These are phyloP conservation scores for Tympanopsis confertula DNA, from an alignment of 2,329 filamentous ascomycete genomes.

Conservation along the genomic window DNA sequence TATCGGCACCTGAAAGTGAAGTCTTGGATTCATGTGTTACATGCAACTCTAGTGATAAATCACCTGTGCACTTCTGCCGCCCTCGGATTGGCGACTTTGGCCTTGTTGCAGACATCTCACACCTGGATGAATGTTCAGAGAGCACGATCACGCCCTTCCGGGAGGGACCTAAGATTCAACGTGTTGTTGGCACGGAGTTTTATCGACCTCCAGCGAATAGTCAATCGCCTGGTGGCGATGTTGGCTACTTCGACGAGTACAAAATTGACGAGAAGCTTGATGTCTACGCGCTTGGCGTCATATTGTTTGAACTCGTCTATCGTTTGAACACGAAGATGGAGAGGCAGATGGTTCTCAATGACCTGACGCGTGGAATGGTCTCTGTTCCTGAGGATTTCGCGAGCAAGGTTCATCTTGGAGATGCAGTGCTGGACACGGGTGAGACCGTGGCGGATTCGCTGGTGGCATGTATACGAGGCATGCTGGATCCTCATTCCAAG, in stretches of 20 bases:
- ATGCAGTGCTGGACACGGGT: slow-evolving; percentile 10
- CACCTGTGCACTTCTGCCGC: slow-evolving; percentile 28
- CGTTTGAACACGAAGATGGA: slow-evolving; percentile 39
- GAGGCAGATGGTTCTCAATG: slow-evolving; percentile 10
- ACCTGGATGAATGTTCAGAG: slow-evolving; percentile 15
- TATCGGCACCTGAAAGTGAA: slow-evolving; percentile 34
- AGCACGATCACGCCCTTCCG: slow-evolving; percentile 6
- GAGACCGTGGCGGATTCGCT: slow-evolving; percentile 17
- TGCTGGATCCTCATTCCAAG: slow-evolving; percentile 22
- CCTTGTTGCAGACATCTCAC: slow-evolving; percentile 43
- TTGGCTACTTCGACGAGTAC: slow-evolving; percentile 1
- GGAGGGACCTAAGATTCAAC: slow-evolving; percentile 15
- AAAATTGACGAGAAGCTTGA: slow-evolving; percentile 40
- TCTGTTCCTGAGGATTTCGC: not conserved
- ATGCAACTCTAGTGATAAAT: slow-evolving; percentile 16
- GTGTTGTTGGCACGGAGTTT: slow-evolving; percentile 46
- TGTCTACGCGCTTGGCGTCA: slow-evolving; percentile 47
- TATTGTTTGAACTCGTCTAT: slow-evolving; percentile 48
- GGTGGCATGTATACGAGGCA: slow-evolving; percentile 22
- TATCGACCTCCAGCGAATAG: slow-evolving; percentile 37
- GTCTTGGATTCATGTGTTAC: slow-evolving; percentile 26
- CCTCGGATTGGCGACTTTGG: slow-evolving; percentile 59
- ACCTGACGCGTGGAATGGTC: not conserved
- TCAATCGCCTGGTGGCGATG: slow-evolving; percentile 2
- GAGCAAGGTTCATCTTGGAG: not conserved